These are phyloP conservation scores for Ogataea wickerhamii DNA, from an alignment of 805 yeast genomes.

Conservation along the genomic window DNA sequence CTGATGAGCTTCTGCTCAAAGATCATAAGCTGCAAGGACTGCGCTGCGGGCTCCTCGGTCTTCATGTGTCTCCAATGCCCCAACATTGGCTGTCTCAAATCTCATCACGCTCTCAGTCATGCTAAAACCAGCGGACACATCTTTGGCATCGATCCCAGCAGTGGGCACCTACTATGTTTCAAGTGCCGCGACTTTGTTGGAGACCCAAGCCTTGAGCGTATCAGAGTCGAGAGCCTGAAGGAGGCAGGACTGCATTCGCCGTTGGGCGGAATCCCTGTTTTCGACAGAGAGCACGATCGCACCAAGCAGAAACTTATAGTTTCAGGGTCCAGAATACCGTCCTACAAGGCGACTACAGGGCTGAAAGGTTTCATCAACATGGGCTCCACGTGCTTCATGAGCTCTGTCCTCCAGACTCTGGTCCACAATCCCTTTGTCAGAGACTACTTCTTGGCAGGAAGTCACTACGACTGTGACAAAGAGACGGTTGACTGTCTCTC, in stretches of 20 bases:
- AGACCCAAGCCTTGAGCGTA: constrained; percentile 54
- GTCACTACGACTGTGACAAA: constrained; percentile 56
- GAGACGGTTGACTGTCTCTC: constrained; percentile 57
- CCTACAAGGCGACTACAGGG: constrained; percentile 63
- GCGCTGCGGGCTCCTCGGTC: constrained; percentile 39
- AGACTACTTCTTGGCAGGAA: constrained; percentile 70
- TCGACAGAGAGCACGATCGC: constrained; percentile 25
- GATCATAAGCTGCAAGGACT: constrained; percentile 50
- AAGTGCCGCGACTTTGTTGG: constrained; percentile 71
- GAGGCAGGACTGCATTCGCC: constrained; percentile 15
- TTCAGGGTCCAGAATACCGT: constrained; percentile 40
- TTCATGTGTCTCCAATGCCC: constrained; percentile 78
- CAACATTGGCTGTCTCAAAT: constrained; percentile 63
- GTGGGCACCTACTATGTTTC: constrained; percentile 74
- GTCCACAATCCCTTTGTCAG: constrained; percentile 88
- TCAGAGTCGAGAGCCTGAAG: constrained; percentile 36
- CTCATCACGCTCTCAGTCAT: constrained; percentile 45
- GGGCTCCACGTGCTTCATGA: constrained; percentile 98
- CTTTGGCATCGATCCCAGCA: constrained; percentile 61
- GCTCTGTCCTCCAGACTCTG: constrained; percentile 83
- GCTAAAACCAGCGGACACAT: constrained; percentile 47
- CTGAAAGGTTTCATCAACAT: constrained; percentile 84
- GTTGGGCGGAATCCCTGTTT: constrained; percentile 33
- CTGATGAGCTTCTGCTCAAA: constrained; percentile 40
- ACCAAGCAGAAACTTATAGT: constrained; percentile 27